Evolutionary conservation across 2,329 filamentous ascomycete genomes (phyloP), one percentile per base, ranked within the genome.

Genomic region (Calonectria henricotiae): DNA sequence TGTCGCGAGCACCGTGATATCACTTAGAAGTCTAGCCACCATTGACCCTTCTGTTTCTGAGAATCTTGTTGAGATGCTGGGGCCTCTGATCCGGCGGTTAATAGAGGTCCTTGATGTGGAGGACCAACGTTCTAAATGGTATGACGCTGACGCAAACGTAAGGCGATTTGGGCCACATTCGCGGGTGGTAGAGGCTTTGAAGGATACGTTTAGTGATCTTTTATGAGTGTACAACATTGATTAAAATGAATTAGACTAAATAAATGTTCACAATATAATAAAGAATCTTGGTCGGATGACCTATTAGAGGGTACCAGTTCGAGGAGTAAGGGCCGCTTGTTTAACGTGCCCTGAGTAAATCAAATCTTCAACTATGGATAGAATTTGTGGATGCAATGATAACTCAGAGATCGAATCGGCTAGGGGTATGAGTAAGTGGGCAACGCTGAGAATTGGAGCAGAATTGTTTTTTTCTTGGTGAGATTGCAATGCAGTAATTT

Each of bases 91-190:
- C 7, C n/a, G 51, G 32, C 51, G 51, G 20, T 23, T 55, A 2
- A 55, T 55, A 37, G 51, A 55, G 4, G 51, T 55, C 30, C 32
- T 55, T 55, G 51, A 55, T 37, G 17, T 55, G 15, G 51, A 55
- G 23, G 51, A 55, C 11, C 32, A 37, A 12, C 3, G 30, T 4
- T 55, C 51, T 9, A 55, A 55, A 30, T 55, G 51, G 51, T 55
- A 55, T 35, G 51, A 55, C 12, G 17, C 51, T 1, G 51, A 55
- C 32, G 51, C 51, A 13, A 55, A 55, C 15, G n/a, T 55, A 23
- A n/a, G 51, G n/a, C 30, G 51, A 12, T 55, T 55, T 6, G 51
- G 51, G 12, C 51, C 51, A 8, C 51, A 55, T 3, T 55, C 51
- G 12, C 32, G 51, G 11, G 51, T 55, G n/a, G 51, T 55, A 5